Conservation (phyloP, 177 flowering plant species). For the Vitis hybrid region DNA sequence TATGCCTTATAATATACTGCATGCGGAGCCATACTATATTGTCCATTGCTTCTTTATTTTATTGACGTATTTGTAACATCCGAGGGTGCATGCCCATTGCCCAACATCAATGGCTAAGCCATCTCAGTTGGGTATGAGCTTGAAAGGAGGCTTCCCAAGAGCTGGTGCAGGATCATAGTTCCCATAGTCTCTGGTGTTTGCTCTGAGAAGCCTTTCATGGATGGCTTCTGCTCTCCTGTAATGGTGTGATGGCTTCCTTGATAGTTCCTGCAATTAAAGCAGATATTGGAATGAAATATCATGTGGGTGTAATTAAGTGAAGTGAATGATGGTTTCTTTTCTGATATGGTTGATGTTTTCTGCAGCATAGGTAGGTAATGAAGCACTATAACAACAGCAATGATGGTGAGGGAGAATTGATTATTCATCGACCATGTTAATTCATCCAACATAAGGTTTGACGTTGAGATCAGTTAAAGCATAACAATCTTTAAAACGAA, state of each 20-base stretch:
- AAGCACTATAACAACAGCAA: too few species aligned
- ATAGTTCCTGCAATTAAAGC: not conserved
- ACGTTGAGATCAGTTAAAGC: too few species aligned
- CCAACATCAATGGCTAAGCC: not conserved
- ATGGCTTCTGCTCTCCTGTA: not conserved
- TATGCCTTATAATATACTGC: not conserved
- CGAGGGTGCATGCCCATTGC: too few species aligned
- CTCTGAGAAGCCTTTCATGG: slow-evolving; percentile 60
- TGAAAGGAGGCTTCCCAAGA: slow-evolving; percentile 74
- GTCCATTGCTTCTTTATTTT: not conserved
- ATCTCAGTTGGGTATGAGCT: slow-evolving; percentile 72
- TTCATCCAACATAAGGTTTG: too few species aligned
- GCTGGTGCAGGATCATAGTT: slow-evolving; percentile 71
- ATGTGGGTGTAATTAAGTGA: too few species aligned
- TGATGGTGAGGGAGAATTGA: too few species aligned
- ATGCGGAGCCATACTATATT: not conserved
- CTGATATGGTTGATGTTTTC: too few species aligned
- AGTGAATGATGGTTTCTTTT: too few species aligned
- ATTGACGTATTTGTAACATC: not conserved
- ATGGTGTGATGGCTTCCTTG: not conserved
- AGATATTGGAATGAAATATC: too few species aligned
- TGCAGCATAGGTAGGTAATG: too few species aligned
- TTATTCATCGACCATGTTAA: too few species aligned
- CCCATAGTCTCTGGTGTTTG: slow-evolving; percentile 68
- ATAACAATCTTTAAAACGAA: too few species aligned